Evolutionary conservation across 2,329 filamentous ascomycete species (phyloP).

Genomic region (Penicillium sp.): DNA sequence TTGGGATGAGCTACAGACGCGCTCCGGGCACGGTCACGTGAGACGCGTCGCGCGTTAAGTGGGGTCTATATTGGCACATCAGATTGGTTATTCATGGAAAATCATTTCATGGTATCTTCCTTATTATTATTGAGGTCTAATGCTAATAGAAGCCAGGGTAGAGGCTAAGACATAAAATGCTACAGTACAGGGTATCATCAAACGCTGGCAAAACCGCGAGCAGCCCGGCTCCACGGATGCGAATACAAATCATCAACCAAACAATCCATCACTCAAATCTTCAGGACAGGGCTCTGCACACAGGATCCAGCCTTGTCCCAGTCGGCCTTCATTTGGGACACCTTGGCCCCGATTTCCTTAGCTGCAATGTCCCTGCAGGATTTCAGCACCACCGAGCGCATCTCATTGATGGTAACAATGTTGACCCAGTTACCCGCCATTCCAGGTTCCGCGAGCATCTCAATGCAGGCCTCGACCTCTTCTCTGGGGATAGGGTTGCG

Average conservation of each 20-base stretch:
- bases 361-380: constrained; percentile 35
- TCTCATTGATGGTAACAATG: constrained; percentile 43
- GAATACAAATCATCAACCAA: constrained; percentile 16
- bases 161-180: constrained; percentile 14
- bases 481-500: constrained; percentile 45
- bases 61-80: background rate
- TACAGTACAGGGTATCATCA: constrained; percentile 26
- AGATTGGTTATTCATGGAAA: background rate
- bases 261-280: constrained; percentile 14
- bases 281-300: constrained; percentile 8
- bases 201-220: constrained; percentile 26
- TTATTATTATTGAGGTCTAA: constrained; percentile 14
- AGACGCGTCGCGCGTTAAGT: constrained; percentile 31
- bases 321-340: constrained; percentile 26
- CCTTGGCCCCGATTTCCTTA: constrained; percentile 34
- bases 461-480: constrained; percentile 47
- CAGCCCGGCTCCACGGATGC: constrained; percentile 21
- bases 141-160: constrained; percentile 17
- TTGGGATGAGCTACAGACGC: constrained; percentile 20
- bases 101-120: background rate
- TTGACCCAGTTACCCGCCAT: constrained; percentile 49
- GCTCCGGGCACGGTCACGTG: constrained; percentile 32
- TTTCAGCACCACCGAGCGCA: constrained; percentile 46
- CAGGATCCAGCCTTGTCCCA: constrained; percentile 20
- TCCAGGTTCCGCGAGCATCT: constrained; percentile 44